These are phyloP conservation scores for Aschersonia sp. DNA, from an alignment of 2,329 filamentous ascomycete species.

Conservation along the genomic window DNA sequence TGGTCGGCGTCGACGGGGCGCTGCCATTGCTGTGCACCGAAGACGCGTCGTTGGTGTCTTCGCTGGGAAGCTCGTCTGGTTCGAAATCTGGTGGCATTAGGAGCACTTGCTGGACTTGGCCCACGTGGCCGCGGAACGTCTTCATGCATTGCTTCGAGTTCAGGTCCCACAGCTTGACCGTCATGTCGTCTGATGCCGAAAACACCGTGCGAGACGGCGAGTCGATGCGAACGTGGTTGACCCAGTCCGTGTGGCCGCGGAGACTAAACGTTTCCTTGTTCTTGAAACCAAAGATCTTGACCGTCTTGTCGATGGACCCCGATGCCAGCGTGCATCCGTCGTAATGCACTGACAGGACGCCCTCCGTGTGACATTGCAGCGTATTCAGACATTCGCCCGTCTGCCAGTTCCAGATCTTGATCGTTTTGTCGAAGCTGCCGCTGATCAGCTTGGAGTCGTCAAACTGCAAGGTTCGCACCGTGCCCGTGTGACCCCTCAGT, in stretches of 20 bases:
- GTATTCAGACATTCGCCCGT: slow-evolving; percentile 79
- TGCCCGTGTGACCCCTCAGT: slow-evolving; percentile 65
- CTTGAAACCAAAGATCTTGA: slow-evolving; percentile 87
- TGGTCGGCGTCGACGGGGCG: slow-evolving; percentile 20
- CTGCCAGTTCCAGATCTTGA: slow-evolving; percentile 95
- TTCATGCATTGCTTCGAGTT: slow-evolving; percentile 68
- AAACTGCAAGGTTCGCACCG: slow-evolving; percentile 83
- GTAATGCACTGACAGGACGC: slow-evolving; percentile 80
- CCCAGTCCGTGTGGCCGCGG: slow-evolving; percentile 82
- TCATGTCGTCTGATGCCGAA: slow-evolving; percentile 87
- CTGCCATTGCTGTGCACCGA: slow-evolving; percentile 35
- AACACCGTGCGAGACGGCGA: slow-evolving; percentile 70
- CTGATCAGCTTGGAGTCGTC: slow-evolving; percentile 85
- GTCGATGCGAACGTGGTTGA: slow-evolving; percentile 90
- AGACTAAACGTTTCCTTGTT: slow-evolving; percentile 69
- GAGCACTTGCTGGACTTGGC: slow-evolving; percentile 85
- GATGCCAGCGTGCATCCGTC: slow-evolving; percentile 74
- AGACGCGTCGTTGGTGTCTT: slow-evolving; percentile 36
- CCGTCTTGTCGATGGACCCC: slow-evolving; percentile 75
- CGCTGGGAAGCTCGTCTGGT: slow-evolving; percentile 50
- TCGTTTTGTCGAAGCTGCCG: slow-evolving; percentile 72
- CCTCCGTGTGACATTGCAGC: slow-evolving; percentile 63
- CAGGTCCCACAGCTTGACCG: slow-evolving; percentile 82
- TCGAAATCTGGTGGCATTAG: slow-evolving; percentile 80
- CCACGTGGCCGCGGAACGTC: slow-evolving; percentile 77